Evolutionary conservation across 1,284 basidiomycete species (phyloP).

Genomic region (Exsudoporus floridanus): DNA sequence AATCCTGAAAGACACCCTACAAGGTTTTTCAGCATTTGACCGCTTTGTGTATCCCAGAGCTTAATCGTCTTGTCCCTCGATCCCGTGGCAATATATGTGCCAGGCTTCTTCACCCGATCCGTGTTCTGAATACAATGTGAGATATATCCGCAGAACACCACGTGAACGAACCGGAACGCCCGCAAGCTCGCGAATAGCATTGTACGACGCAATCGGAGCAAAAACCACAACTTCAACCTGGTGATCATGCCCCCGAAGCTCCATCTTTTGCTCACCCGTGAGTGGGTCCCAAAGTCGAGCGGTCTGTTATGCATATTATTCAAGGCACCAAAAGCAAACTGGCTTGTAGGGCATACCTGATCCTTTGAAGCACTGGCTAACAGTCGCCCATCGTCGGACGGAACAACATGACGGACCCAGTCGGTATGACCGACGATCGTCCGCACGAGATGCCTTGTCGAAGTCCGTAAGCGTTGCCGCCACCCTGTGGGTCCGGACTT

Average conservation of each 20-base stretch:
- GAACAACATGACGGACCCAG: constrained; percentile 63
- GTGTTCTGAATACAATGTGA: constrained; percentile 39
- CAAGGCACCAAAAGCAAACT: constrained; percentile 1
- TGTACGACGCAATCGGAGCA: constrained; percentile 73
- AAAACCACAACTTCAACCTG: constrained; percentile 84
- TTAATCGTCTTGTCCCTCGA: constrained; percentile 87
- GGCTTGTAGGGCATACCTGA: constrained; percentile 50
- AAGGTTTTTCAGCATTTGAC: constrained; percentile 69
- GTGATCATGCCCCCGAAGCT: constrained; percentile 86
- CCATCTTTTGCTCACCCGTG: constrained; percentile 76
- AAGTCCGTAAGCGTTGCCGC: constrained; percentile 13
- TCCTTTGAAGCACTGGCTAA: constrained; percentile 84
- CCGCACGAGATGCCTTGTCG: constrained; percentile 54
- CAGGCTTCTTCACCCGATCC: constrained; percentile 45
- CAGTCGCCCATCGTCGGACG: constrained; percentile 75
- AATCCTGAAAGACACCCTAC: constrained; percentile 34
- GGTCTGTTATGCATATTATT: constrained; percentile 50
- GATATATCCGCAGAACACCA: not conserved
- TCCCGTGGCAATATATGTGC: constrained; percentile 74
- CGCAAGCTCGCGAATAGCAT: constrained; percentile 75
- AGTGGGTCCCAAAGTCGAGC: constrained; percentile 79
- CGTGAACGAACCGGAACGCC: constrained; percentile 57
- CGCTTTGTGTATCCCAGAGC: constrained; percentile 80
- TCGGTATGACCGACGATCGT: constrained; percentile 59
- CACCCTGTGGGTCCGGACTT: constrained; percentile 29